These are phyloP conservation scores for Starmerella apis DNA, from an alignment of 805 yeast species.

Conservation along the genomic window DNA sequence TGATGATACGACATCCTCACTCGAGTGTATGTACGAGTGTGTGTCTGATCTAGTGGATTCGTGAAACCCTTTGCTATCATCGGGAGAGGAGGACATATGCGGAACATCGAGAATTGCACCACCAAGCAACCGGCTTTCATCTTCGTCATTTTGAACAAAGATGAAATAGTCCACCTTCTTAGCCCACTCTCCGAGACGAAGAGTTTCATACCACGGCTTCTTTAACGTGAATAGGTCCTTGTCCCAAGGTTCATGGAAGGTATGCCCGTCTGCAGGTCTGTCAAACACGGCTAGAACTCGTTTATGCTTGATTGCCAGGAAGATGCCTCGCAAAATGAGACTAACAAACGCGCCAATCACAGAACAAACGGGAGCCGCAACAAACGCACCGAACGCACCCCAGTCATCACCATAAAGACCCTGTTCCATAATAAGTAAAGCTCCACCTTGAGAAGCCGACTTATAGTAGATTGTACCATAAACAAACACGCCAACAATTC, in stretches of 20 bases:
- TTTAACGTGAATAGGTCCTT: conserved; percentile 14
- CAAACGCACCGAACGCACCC: conserved; percentile 93
- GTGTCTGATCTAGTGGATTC: background rate
- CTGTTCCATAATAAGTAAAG: conserved; percentile 47
- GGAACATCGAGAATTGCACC: conserved; percentile 12
- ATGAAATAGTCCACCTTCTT: conserved; percentile 20
- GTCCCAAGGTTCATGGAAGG: conserved; percentile 18
- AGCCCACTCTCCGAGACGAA: conserved; percentile 4
- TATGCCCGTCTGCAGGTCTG: conserved; percentile 15
- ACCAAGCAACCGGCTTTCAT: conserved; percentile 5
- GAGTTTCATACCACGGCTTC: conserved; percentile 24
- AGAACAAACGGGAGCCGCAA: conserved; percentile 79
- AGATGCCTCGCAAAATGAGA: conserved; percentile 33
- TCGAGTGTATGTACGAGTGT: background rate
- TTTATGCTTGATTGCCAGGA: conserved; percentile 13
- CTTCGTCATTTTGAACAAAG: conserved; percentile 19
- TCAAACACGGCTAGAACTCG: conserved; percentile 22
- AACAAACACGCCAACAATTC: conserved; percentile 64
- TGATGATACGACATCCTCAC: too few relatives aligned
- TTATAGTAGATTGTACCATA: conserved; percentile 71
- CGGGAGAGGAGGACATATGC: background rate
- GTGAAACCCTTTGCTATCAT: background rate
- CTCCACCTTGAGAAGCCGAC: conserved; percentile 62
- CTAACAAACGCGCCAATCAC: conserved; percentile 45
- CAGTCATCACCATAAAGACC: conserved; percentile 78